These are phyloP conservation scores for Kodamaea kakaduensis DNA, from an alignment of 805 yeast species.

Conservation along the genomic window DNA sequence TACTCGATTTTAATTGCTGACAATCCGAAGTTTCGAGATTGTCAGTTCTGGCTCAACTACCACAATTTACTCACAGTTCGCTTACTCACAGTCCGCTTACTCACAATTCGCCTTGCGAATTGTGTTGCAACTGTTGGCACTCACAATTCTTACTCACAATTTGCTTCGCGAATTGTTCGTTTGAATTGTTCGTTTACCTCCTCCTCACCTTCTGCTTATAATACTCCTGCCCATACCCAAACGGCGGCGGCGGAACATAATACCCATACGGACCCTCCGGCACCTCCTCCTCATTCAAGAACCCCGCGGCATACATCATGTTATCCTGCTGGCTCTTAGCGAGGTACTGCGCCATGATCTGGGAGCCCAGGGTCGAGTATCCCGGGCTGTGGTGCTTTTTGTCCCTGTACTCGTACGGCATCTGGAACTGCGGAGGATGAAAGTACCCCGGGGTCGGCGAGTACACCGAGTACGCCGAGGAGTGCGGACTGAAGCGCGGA, in stretches of 20 bases:
- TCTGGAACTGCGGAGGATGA: constrained; percentile 11
- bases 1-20: too few relatives aligned
- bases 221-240: too few relatives aligned
- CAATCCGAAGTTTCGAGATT: too few relatives aligned
- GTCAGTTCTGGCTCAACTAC: too few relatives aligned
- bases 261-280: constrained; percentile 6
- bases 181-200: too few relatives aligned
- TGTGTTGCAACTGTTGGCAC: too few relatives aligned
- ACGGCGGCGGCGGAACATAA: not conserved
- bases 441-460: constrained; percentile 12
- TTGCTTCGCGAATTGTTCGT: not conserved
- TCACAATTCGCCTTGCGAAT: too few relatives aligned
- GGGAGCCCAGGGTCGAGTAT: constrained; percentile 49
- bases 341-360: constrained; percentile 73
- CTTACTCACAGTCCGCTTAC: too few relatives aligned
- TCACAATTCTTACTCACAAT: constrained; percentile 1
- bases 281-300: constrained; percentile 18
- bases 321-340: constrained; percentile 68
- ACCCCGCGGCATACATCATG: constrained; percentile 41
- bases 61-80: too few relatives aligned
- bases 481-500: not conserved
- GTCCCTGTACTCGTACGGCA: constrained; percentile 7
- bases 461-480: constrained; percentile 4
- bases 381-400: constrained; percentile 9
- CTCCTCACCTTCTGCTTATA: too few relatives aligned